Evolutionary conservation across 192 early-diverging fungal species (phyloP), one percentile per base, ranked within the genome.

Genomic region (Coemansia sp.): DNA sequence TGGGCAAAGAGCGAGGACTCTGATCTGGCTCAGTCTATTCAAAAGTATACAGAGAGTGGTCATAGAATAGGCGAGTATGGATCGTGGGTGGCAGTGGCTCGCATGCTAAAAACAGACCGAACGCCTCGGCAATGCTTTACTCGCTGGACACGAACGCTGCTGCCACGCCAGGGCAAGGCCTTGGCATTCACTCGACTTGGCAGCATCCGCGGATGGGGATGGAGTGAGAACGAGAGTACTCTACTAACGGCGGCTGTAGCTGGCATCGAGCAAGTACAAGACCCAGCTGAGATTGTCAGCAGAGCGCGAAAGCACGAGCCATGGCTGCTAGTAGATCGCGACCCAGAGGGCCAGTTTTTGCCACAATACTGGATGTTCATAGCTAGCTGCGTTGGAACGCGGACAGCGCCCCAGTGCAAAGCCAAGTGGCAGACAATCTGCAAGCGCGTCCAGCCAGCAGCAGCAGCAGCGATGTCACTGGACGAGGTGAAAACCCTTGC

Each of bases 1-100:
- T 84, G 81, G 81, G 59, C 70, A 24, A 71, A 71, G 34, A 27
- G 22, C 46, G 81, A 84, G 41, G 81, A 84, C 27, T 16, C 47
- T 2, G 72, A 73, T 29, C 55, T 84, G 16, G 64, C 64, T 5
- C 22, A 33, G 16, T 74, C 74, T 2, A 70, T 84, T 40, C 36
- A 69, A 22, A 24, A 71, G 16, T 73, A 63, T 43, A 65, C 46
- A 15, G 59, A 51, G 24, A 29, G n/a, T 15, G 76, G 77, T 2
- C 20, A 42, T 5, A 60, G 3, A 2, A 34, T 72, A 12, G 67
- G 74, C 33, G 68, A 66, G 3, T 11, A 47, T 10, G 71, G 71
- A 10, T 63, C 66, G 29, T 84, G 81, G 81, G 67, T 73, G 20
- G 31, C 59, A 9, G 68, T 76, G 18, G 68, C 81, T 5, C 42